These are phyloP conservation scores for Dryas octopetala DNA, from an alignment of 306 rosid species.

Conservation along the genomic window DNA sequence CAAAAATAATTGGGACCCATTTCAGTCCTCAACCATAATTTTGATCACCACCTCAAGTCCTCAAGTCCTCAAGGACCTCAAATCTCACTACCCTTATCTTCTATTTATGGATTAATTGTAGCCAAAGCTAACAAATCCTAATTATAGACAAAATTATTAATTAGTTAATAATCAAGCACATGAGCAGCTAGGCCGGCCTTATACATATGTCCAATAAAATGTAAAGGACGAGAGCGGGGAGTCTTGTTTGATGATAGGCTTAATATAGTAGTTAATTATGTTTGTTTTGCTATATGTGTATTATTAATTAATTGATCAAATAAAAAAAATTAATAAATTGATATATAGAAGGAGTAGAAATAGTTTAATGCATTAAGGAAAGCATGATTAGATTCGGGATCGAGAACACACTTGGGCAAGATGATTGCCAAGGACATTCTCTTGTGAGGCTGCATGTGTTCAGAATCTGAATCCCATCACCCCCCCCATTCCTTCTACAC, in stretches of 20 bases:
- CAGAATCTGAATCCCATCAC: slow-evolving; percentile 75
- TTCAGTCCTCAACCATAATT: slow-evolving; percentile 36
- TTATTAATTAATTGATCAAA: neutral
- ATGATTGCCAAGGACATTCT: slow-evolving; percentile 76
- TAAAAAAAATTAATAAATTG: too few relatives aligned
- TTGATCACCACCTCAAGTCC: slow-evolving; percentile 28
- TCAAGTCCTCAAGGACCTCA: neutral
- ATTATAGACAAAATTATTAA: neutral
- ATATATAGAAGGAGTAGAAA: neutral
- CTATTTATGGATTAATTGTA: slow-evolving; percentile 19
- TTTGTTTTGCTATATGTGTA: neutral
- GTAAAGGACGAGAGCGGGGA: neutral
- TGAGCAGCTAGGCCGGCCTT: neutral
- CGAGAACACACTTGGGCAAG: slow-evolving; percentile 63
- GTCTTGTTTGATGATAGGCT: slow-evolving; percentile 5
- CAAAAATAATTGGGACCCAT: slow-evolving; percentile 31
- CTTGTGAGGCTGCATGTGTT: slow-evolving; percentile 73
- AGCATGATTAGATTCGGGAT: slow-evolving; percentile 61
- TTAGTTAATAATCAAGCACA: neutral
- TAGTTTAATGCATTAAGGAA: slow-evolving; percentile 17
- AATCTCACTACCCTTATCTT: neutral
- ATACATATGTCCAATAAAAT: neutral
- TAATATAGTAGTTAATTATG: neutral
- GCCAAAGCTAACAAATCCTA: slow-evolving; percentile 16
- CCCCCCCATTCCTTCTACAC: slow-evolving; percentile 19